These are phyloP conservation scores for Colletotrichum siamense DNA, from an alignment of 2,329 filamentous ascomycete genomes.

Conservation along the genomic window DNA sequence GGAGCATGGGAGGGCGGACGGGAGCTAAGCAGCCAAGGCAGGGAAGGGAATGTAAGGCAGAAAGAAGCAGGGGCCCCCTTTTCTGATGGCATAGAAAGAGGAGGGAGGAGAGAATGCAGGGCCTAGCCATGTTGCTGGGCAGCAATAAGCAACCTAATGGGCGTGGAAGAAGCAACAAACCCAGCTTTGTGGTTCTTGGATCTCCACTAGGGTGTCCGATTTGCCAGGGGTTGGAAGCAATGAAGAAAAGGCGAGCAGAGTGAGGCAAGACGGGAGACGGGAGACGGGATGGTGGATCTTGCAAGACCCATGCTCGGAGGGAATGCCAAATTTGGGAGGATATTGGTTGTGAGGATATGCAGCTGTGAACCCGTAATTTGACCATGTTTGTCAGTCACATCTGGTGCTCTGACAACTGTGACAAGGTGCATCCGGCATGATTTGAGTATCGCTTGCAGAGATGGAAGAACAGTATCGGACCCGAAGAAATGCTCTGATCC, in stretches of 20 bases:
- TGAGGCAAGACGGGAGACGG: not conserved
- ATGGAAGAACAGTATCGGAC: constrained; percentile 2
- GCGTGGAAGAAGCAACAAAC: constrained; percentile 14
- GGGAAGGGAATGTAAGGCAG: not conserved
- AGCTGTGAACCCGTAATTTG: not conserved
- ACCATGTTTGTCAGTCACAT: not conserved
- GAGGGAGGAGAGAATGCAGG: constrained; percentile 4
- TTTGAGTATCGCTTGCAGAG: not conserved
- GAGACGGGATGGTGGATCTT: not conserved
- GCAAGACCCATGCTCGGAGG: not conserved
- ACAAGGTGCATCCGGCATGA: not conserved
- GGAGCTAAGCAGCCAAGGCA: constrained; percentile 7
- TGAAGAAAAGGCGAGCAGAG: constrained; percentile 3
- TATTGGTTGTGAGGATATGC: not conserved
- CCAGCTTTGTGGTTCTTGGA: constrained; percentile 17
- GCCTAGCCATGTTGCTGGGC: not conserved
- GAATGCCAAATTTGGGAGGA: not conserved
- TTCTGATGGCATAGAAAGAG: not conserved
- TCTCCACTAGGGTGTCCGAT: not conserved
- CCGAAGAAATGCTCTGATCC: not conserved
- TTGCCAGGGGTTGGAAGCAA: not conserved
- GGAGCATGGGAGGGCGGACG: not conserved
- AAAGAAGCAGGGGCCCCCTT: not conserved
- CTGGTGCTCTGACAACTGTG: not conserved
- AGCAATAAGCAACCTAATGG: constrained; percentile 10